Percentiles rank a stretch among this genome's conserved stretches.
Conservation (phyloP, 139 green algal genomes). For the Tetraselmis striata region DNA sequence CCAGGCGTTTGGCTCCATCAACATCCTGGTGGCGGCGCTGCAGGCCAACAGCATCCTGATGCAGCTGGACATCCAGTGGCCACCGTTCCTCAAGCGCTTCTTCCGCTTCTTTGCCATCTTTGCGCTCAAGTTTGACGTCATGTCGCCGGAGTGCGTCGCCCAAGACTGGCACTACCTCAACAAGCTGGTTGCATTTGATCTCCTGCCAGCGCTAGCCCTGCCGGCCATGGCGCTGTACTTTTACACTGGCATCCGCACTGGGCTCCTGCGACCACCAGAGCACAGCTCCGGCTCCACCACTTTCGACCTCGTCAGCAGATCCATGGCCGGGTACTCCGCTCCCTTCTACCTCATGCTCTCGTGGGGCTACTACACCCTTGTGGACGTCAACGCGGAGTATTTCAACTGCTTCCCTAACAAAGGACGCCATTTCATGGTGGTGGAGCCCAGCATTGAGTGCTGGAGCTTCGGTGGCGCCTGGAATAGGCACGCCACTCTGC, state of each 20-base stretch:
- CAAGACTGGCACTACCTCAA: not conserved
- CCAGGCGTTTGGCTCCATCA: not conserved
- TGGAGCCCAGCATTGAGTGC: not conserved
- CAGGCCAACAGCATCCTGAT: not conserved
- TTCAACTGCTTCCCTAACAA: not conserved
- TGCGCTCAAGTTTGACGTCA: not conserved
- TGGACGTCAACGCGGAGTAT: not conserved
- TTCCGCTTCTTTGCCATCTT: not conserved
- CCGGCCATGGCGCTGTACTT: not conserved
- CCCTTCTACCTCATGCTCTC: not conserved
- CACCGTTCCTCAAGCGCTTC: not conserved
- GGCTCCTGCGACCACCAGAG: no score
- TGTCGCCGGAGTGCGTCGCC: not conserved
- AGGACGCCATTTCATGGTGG: not conserved
- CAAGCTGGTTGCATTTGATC: not conserved
- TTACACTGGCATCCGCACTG: not conserved
- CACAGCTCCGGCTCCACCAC: no score
- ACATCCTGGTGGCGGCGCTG: not conserved
- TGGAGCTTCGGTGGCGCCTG: not conserved
- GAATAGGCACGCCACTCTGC: not conserved
- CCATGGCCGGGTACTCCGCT: not conserved
- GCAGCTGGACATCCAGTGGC: not conserved
- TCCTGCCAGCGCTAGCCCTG: not conserved
- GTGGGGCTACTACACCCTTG: not conserved
- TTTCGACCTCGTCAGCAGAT: no score